Percentiles rank a stretch among this genome's conserved stretches.
These are phyloP conservation scores for Zygotorulaspora florentina DNA, from an alignment of 805 yeast species.

Conservation along the genomic window DNA sequence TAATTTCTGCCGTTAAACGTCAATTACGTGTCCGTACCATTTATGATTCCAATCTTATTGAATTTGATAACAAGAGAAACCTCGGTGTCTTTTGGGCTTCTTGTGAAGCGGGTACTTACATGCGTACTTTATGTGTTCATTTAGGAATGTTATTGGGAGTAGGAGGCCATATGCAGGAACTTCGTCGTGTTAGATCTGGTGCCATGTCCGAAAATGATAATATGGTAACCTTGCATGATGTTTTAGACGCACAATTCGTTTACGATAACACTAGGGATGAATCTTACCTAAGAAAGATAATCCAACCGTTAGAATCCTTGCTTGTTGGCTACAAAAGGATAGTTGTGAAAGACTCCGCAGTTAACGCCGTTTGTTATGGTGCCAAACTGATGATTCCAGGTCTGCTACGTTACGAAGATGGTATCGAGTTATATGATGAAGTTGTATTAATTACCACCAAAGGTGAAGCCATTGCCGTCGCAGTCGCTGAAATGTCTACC, in stretches of 20 bases:
- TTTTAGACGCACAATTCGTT: constrained; percentile 96
- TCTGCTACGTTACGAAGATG: constrained; percentile 93
- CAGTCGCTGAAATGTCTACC: constrained; percentile 97
- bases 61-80: constrained; percentile 94
- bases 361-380: constrained; percentile 97
- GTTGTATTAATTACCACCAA: constrained; percentile 97
- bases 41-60: constrained; percentile 91
- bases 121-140: constrained; percentile 99
- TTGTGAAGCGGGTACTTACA: constrained; percentile 99
- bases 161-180: constrained; percentile 99
- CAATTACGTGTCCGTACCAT: constrained; percentile 97
- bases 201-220: constrained; percentile 87
- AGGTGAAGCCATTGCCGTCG: constrained; percentile 99
- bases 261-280: constrained; percentile 97
- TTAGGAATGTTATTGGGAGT: constrained; percentile 97
- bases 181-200: constrained; percentile 98
- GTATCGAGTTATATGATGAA: constrained; percentile 95
- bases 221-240: constrained; percentile 94
- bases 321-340: constrained; percentile 94
- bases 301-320: constrained; percentile 91
- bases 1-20: constrained; percentile 98
- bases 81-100: constrained; percentile 99
- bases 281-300: constrained; percentile 86
- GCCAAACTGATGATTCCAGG: constrained; percentile 99
- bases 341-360: constrained; percentile 93